Conservation (phyloP, 495 filamentous ascomycete genomes). For the Penicillium goetzii region DNA sequence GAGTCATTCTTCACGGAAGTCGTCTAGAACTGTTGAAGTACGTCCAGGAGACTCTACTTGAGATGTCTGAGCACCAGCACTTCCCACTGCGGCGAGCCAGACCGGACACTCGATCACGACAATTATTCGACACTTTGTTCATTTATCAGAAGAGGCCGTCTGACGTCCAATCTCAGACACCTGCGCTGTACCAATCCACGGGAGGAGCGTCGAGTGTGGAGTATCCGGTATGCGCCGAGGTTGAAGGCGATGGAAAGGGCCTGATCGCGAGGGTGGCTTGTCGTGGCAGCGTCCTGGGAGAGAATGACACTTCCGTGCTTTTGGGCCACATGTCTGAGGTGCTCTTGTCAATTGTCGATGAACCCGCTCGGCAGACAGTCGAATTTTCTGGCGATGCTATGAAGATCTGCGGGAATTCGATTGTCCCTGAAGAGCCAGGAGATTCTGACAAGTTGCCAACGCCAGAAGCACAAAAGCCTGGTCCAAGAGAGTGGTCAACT, state of each 20-base stretch:
- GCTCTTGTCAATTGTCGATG: constrained; percentile 53
- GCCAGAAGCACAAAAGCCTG: neutral
- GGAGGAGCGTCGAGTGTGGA: constrained; percentile 66
- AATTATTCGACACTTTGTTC: constrained; percentile 82
- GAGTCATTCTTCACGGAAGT: constrained; percentile 43
- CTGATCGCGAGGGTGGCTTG: constrained; percentile 73
- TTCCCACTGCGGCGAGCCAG: constrained; percentile 45
- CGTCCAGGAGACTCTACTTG: constrained; percentile 66
- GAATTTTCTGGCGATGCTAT: constrained; percentile 47
- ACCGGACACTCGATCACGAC: constrained; percentile 27
- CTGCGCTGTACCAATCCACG: constrained; percentile 56
- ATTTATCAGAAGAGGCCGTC: constrained; percentile 68
- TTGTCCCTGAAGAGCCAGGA: constrained; percentile 28
- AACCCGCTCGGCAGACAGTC: constrained; percentile 53
- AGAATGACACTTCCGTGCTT: constrained; percentile 46
- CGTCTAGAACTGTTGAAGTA: constrained; percentile 46
- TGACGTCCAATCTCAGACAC: neutral
- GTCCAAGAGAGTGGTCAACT: constrained; percentile 21
- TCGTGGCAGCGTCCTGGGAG: constrained; percentile 55
- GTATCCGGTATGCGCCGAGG: constrained; percentile 79
- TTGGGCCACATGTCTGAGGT: constrained; percentile 58
- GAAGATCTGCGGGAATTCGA: constrained; percentile 57
- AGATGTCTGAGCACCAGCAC: constrained; percentile 59
- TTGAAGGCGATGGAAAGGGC: constrained; percentile 60
- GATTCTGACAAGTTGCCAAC: neutral